Base-by-base conservation (phyloP, 768 basidiomycete genomes). In the Leccinum fibrillosum region DNA sequence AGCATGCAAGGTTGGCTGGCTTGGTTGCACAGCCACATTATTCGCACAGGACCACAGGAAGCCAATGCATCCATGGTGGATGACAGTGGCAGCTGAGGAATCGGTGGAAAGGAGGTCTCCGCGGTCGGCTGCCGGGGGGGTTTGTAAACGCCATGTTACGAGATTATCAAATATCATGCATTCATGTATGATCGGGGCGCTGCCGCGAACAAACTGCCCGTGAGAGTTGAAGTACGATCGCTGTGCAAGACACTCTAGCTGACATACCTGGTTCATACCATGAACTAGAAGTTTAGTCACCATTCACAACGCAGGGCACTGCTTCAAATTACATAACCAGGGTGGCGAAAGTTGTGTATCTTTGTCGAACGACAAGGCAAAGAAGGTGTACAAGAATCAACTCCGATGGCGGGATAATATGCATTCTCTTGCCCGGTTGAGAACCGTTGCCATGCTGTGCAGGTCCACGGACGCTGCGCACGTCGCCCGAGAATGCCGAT, bases 401-500 rank as follows among this genome's bases (percentile, higher is more conserved):
- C 49, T 65, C 56, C 5, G 57, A 25, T 8, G 63, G 52, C 32
- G 8, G 49, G 3, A 30, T 39, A 39, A 1, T 47, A 44, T 12
- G 49, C 21, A 8, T 63, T 65, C 8, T 67, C 63, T 1, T 62
- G 53, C 2, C 69, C 0, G 60, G 26, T 26, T 9, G 49, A 35
- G 69, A 49, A 2, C 9, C 55, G 30, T 70, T 69, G 0, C 0
- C 3, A 0, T 19, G 19, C 1, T 71, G 59, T 3, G 66, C 15
- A 21, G 65, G 69, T 13, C 54, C 51, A 13, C 49, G 5, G 23
- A 70, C 21, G 42, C 39, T 54, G 1, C 62, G 67, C 47, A 61
- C 67, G 39, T 57, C 49, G n/a, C 57, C 30, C 21, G 2, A 12
- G 44, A 67, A 23, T 2, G 0, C 2, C 10, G 2, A n/a, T 13